These are phyloP conservation scores for Teratosphaeria pseudoeucalypti DNA, from an alignment of 2,329 filamentous ascomycete species.

Conservation along the genomic window DNA sequence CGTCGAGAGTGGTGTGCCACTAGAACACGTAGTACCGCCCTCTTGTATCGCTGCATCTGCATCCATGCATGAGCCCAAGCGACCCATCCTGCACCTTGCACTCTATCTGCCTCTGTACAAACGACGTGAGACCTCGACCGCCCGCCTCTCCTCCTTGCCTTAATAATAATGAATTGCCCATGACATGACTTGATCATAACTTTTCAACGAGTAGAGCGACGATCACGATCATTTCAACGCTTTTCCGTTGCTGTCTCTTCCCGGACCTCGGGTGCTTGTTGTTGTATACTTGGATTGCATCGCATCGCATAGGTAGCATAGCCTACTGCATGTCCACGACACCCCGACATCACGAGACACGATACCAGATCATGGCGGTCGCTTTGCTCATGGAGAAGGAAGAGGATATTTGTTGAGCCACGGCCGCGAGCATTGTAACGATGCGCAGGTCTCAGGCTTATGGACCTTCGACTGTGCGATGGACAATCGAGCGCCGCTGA, in stretches of 20 bases:
- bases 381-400: neutral
- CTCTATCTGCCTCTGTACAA: neutral
- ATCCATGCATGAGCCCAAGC: neutral
- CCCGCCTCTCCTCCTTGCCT: neutral
- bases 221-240: neutral
- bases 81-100: neutral
- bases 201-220: neutral
- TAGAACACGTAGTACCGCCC: neutral
- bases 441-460: constrained; percentile 12
- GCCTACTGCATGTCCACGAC: neutral
- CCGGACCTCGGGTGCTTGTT: neutral
- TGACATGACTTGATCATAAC: neutral
- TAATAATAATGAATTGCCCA: neutral
- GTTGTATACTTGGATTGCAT: neutral
- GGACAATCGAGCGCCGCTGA: constrained; percentile 17
- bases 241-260: neutral
- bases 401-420: neutral
- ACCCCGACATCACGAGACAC: neutral
- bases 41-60: neutral
- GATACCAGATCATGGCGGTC: neutral
- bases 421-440: constrained; percentile 3
- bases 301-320: neutral
- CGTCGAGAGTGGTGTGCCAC: neutral
- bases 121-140: neutral
- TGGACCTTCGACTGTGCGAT: constrained; percentile 13